phyloP scores from a whole-genome alignment of 768 basidiomycete species.

The Pleurotus ostreatus region DNA sequence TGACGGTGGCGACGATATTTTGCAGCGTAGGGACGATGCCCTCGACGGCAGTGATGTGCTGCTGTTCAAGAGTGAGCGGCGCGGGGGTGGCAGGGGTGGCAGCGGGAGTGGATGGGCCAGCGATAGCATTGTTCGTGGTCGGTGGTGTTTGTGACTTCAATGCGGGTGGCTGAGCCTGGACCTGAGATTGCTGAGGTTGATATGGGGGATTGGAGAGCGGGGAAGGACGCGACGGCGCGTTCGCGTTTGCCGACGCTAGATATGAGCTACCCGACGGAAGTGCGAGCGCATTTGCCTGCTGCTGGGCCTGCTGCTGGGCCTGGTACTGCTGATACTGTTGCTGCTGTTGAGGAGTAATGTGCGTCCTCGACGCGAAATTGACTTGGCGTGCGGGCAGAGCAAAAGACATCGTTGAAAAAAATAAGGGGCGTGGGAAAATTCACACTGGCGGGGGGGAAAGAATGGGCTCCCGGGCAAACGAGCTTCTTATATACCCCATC shows the following conservation, averaged over 20 bases:
- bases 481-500: constrained; percentile 40
- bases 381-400: constrained; percentile 76
- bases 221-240: constrained; percentile 50
- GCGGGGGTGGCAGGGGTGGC: constrained; percentile 55
- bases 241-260: constrained; percentile 27
- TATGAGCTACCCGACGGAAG: constrained; percentile 57
- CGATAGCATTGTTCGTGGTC: constrained; percentile 35
- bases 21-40: constrained; percentile 99
- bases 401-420: constrained; percentile 45
- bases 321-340: constrained; percentile 34
- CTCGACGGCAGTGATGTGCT: constrained; percentile 94
- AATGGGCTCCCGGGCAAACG: constrained; percentile 22
- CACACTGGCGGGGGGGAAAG: constrained; percentile 26
- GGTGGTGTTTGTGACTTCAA: constrained; percentile 20
- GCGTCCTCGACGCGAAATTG: constrained; percentile 63
- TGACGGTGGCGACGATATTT: constrained; percentile 99
- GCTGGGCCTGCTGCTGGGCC: constrained; percentile 31
- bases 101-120: constrained; percentile 45
- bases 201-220: constrained; percentile 51
- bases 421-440: constrained; percentile 40
- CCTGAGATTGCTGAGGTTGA: constrained; percentile 29
- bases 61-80: constrained; percentile 82
- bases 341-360: constrained; percentile 36
- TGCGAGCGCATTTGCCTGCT: constrained; percentile 44
- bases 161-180: constrained; percentile 19